Base-by-base conservation (phyloP, 2,329 filamentous ascomycete species). In the Aspergillus udagawae region DNA sequence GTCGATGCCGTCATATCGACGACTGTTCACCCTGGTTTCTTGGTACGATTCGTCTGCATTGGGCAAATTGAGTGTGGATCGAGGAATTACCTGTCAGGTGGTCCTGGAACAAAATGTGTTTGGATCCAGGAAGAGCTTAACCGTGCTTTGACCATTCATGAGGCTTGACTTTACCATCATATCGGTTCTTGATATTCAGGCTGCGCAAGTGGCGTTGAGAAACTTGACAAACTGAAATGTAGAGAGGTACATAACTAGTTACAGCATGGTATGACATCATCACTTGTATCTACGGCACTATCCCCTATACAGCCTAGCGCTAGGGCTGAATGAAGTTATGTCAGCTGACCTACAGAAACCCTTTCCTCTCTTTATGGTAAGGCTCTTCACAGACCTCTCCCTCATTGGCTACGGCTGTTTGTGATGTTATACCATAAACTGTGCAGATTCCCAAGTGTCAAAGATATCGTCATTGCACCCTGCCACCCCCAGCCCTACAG, bases 1-100 rank as follows among this genome's bases (percentile, higher is more conserved):
- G 12, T 29, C n/a, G 25, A 61, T 60, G 52, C 53, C 60, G 60
- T 62, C 60, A 62, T 60, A 60, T 27, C 58, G 58, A 60, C 60
- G 53, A 28, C 23, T 44, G 35, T 52, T 27, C 41, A 23, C 49
- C 12, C 10, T 27, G 3, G 12, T 23, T 27, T 7, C 12, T 14
- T 47, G 23, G 21, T 47, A 4, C 12, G 25, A 23, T 45, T 20
- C 21, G 42, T 10, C 42, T 23, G 6, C 42, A 23, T 45, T 4
- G 4, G 42, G n/a, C 42, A 21, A 45, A 45, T 9, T 1, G n/a
- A n/a, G 2, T 21, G 41, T 44, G 41, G 41, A 44, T 44, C n/a
- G 17, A 21, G 21, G 8, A 3, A 20, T 8, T 45, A 7, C 14
- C 32, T 17, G 32, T 38, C 32, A 38, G 32, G 14, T 38, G 32